Conservation (phyloP, 208 protist genomes). For the Trypanosoma brucei region DNA sequence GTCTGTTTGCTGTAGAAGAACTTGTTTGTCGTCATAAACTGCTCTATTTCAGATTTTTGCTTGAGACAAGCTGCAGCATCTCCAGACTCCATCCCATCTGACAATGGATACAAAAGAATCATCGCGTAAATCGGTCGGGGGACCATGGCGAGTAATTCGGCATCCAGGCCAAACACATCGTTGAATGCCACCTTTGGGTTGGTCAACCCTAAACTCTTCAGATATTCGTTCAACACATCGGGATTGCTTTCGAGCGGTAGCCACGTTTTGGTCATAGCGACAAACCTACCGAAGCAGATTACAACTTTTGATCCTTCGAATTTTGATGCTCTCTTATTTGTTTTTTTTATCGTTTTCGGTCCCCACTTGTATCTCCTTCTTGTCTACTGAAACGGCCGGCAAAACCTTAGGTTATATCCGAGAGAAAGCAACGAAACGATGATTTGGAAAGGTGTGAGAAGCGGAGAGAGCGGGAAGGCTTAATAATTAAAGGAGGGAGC, state of each 20-base stretch:
- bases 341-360: constrained; percentile 1
- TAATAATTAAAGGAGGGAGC: not conserved
- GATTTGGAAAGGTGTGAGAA: not conserved
- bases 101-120: constrained; percentile 91
- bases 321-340: not conserved
- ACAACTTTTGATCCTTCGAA: not conserved
- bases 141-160: constrained; percentile 89
- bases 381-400: not conserved
- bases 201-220: constrained; percentile 47
- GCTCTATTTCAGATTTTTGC: constrained; percentile 34
- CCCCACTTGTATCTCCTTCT: not conserved
- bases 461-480: not conserved
- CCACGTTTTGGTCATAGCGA: constrained; percentile 40
- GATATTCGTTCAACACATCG: constrained; percentile 87
- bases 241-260: constrained; percentile 94
- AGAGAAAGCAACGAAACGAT: not conserved
- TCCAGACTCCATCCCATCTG: constrained; percentile 27
- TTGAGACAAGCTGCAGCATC: constrained; percentile 9
- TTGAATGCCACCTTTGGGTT: constrained; percentile 61
- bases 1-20: constrained; percentile 92
- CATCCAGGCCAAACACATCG: constrained; percentile 90
- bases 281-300: not conserved
- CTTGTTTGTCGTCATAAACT: constrained; percentile 33
- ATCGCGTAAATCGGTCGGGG: constrained; percentile 86
- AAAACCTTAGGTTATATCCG: not conserved